phyloP scores from a whole-genome alignment of 1,284 basidiomycete genomes.

The Apiotrichum laibachii region DNA sequence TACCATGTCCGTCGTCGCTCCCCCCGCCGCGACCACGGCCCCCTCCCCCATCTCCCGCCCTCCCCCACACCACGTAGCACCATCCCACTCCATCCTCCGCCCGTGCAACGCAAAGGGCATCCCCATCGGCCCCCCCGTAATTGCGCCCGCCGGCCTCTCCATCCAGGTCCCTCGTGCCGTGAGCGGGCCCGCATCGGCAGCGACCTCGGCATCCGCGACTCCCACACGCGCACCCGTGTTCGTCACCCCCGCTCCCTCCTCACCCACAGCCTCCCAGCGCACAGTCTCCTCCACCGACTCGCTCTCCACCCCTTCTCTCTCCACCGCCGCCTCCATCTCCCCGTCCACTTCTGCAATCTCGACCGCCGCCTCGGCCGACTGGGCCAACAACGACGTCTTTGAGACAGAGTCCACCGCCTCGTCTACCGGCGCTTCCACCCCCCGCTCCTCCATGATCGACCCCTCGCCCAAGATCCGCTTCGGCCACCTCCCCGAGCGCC shows the following conservation, averaged over 20 bases:
- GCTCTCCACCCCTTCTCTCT: not conserved
- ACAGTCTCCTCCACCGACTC: not conserved
- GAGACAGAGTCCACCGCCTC: not conserved
- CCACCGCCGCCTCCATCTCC: not conserved
- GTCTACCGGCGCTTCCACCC: constrained; percentile 6
- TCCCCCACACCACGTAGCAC: not conserved
- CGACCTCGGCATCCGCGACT: not conserved
- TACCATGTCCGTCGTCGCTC: constrained; percentile 10
- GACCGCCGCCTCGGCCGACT: not conserved
- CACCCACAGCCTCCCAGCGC: not conserved
- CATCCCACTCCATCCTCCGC: constrained; percentile 17
- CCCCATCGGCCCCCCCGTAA: constrained; percentile 8
- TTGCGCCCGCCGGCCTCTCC: constrained; percentile 9
- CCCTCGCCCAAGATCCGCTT: constrained; percentile 20
- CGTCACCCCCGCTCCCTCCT: not conserved
- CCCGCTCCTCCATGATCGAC: constrained; percentile 8
- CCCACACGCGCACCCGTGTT: not conserved
- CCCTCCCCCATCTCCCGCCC: not conserved
- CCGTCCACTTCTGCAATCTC: not conserved
- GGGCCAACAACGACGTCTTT: not conserved
- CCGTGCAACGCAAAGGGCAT: constrained; percentile 11
- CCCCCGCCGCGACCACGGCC: not conserved
- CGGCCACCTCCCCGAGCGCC: constrained; percentile 23
- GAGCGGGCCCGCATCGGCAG: not conserved
- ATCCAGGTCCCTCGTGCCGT: not conserved